These are phyloP conservation scores for Botrytis squamosa DNA, from an alignment of 2,329 filamentous ascomycete species.

Conservation along the genomic window DNA sequence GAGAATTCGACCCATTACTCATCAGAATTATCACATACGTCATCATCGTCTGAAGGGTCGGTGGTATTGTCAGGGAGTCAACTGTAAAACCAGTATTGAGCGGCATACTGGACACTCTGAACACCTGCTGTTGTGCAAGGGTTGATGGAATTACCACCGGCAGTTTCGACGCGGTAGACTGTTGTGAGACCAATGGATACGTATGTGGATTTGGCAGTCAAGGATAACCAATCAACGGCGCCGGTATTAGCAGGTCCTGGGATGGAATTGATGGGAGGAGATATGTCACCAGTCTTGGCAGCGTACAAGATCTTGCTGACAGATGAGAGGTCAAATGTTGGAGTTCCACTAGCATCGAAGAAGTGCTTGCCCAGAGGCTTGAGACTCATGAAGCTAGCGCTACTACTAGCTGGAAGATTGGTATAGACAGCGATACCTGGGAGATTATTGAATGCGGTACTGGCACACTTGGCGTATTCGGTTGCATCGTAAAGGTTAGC, in stretches of 20 bases:
- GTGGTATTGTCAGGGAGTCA: not conserved
- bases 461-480: slow-evolving; percentile 27
- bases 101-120: slow-evolving; percentile 33
- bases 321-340: slow-evolving; percentile 34
- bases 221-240: slow-evolving; percentile 37
- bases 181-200: slow-evolving; percentile 27
- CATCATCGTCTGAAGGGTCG: not conserved
- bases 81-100: slow-evolving; percentile 36
- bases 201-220: slow-evolving; percentile 32
- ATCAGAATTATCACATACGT: not conserved
- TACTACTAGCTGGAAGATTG: slow-evolving; percentile 20
- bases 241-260: slow-evolving; percentile 32
- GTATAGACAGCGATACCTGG: slow-evolving; percentile 30
- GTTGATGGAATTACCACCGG: slow-evolving; percentile 30
- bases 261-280: slow-evolving; percentile 31
- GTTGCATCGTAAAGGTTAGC: slow-evolving; percentile 39
- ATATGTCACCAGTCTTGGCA: slow-evolving; percentile 29
- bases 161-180: slow-evolving; percentile 38
- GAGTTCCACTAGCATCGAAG: slow-evolving; percentile 34
- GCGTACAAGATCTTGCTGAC: slow-evolving; percentile 30
- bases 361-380: slow-evolving; percentile 34
- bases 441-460: slow-evolving; percentile 25
- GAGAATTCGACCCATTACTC: not conserved
- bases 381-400: slow-evolving; percentile 20
- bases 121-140: slow-evolving; percentile 27